Base-by-base conservation (phyloP, 2,329 filamentous ascomycete genomes). In the Eurotiales sp. region DNA sequence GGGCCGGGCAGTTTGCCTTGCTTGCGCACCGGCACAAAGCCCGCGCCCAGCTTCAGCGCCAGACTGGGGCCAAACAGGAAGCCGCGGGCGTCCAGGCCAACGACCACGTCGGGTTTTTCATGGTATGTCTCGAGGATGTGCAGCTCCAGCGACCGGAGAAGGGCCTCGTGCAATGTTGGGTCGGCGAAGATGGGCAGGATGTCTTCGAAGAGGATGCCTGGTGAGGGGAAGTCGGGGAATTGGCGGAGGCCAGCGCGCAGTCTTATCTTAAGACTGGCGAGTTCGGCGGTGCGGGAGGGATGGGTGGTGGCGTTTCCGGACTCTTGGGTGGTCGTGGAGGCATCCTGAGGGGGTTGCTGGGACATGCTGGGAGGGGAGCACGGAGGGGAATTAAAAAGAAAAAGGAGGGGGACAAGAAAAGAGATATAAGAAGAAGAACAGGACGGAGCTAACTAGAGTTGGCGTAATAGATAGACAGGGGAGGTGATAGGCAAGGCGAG, bases 151-250 rank as follows among this genome's bases (percentile, higher is more conserved):
- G 90, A 89, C 63, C 85, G 82, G 69, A 96, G 78, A 53, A 99
- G 85, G 51, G 83, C 80, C 60, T 81, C 78, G 75, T 96, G 92
- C 55, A 88, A 78, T 46, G 71, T 67, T 50, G 85, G 84, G 66
- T 90, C 81, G 69, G 88, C 84, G 78, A 99, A 97, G 67, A 97
- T 86, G 55, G 93, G 93, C 72, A 99, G 86, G 74, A 99, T 97
- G 70, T 99, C 93, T 77, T 96, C 90, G 74, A 99, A 99, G 64
- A 95, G 80, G 67, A 99, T 92, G 70, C 93, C 92, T 41, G 87
- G 85, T 59, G 87, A 85, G 54, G 92, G 92, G 76, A 96, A 97
- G 78, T 97, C 90, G 65, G 85, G 83, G 76, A 90, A 95, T 71
- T 90, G 85, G 72, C 88, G 88, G 61, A 97, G 82, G 54, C 86